A percentile compares a stretch with the other conserved stretches of the same genome.
phyloP scores from a whole-genome alignment of 176 grass and related monocot genomes.

The Juncus inflexus region DNA sequence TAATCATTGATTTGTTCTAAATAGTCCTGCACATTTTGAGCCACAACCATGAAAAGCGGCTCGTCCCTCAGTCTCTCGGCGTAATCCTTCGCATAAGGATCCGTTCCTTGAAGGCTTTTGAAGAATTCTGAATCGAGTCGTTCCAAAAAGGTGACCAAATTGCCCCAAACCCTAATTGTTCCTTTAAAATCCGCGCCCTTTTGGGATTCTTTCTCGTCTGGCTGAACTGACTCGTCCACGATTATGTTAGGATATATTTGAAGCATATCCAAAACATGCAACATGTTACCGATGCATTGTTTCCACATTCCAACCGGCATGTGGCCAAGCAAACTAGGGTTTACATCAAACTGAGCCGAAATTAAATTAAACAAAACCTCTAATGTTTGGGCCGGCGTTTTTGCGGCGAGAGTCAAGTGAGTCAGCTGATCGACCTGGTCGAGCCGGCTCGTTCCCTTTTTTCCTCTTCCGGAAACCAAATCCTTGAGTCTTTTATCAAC shows the following conservation, averaged over 20 bases:
- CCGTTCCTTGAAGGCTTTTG: slow-evolving; percentile 62
- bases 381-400: slow-evolving; percentile 84
- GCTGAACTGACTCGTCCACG: slow-evolving; percentile 55
- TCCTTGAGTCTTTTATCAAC: slow-evolving; percentile 79
- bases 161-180: slow-evolving; percentile 55
- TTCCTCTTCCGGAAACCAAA: slow-evolving; percentile 72
- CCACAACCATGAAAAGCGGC: slow-evolving; percentile 69
- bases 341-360: slow-evolving; percentile 86
- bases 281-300: slow-evolving; percentile 67
- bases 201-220: slow-evolving; percentile 70
- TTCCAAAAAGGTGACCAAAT: slow-evolving; percentile 70
- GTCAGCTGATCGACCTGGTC: slow-evolving; percentile 80
- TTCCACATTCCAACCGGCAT: slow-evolving; percentile 81
- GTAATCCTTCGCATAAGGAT: slow-evolving; percentile 75
- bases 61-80: slow-evolving; percentile 79
- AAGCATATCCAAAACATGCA: slow-evolving; percentile 73
- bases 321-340: slow-evolving; percentile 78
- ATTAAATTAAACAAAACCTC: slow-evolving; percentile 76
- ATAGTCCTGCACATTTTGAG: slow-evolving; percentile 77
- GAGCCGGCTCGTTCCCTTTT: slow-evolving; percentile 68
- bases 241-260: slow-evolving; percentile 74
- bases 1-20: slow-evolving; percentile 52
- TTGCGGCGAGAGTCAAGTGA: slow-evolving; percentile 69
- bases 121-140: slow-evolving; percentile 75
- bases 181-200: slow-evolving; percentile 61